Base-by-base conservation (phyloP, 1,284 basidiomycete genomes). In the Fomitopsis schrenkii region DNA sequence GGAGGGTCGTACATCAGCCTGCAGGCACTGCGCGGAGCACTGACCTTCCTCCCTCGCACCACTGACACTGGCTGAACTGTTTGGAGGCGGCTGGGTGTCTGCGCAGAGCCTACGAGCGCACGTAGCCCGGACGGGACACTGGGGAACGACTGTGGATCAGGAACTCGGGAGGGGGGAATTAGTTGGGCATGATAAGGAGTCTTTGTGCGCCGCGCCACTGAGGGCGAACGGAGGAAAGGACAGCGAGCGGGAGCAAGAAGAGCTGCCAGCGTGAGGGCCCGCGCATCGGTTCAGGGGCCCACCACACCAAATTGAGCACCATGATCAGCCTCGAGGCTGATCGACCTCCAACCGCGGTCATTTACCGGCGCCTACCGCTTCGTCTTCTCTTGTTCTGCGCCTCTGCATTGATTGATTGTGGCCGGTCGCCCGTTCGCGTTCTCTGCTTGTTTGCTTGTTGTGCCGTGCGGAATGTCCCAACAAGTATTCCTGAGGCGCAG, bases 271-370 rank as follows among this genome's bases (percentile, higher is more conserved):
- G 42, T 44, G 42, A 19, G 55, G 30, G 36, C 38, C 52, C n/a
- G 45, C 26, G 38, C 60, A 59, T 45, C 19, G 44, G n/a, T 17
- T 35, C 26, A 57, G 57, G 62, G 6, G 46, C 63, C 53, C 52
- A n/a, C 30, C 44, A 60, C 30, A 33, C 61, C 57, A 61, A 55
- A 62, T 30, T n/a, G 55, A 58, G 26, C 17, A 54, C 53, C 54
- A 55, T 44, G 42, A 44, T 44, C 42, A 46, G 45, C 45, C 45
- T 46, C 53, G 55, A 60, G 59, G 59, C 59, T 50, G 55, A 54
- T 59, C 28, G 22, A 33, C 41, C 57, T 30, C 44, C 45, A 28
- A 28, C 45, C 45, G 22, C 45, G 45, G 22, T 28, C 45, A 26
- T 10, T 46, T 30, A 42, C 54, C 46, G 28, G 46, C 40, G 35